Percentiles rank a stretch among this genome's conserved stretches.
Evolutionary conservation across 306 rosid species (phyloP).

Genomic region (Vigna nakashimae): DNA sequence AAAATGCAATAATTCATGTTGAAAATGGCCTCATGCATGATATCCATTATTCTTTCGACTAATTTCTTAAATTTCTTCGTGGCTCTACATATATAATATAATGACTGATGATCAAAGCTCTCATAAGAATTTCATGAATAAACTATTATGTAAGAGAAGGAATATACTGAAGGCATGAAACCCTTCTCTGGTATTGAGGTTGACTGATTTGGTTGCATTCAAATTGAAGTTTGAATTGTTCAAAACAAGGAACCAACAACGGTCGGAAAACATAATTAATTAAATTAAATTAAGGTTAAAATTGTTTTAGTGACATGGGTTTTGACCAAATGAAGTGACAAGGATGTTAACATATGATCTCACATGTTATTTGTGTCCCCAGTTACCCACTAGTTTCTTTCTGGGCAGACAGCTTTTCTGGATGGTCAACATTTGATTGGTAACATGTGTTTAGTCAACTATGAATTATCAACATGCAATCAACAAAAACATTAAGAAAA

Average conservation of each 20-base stretch:
- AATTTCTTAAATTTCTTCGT: conserved; percentile 21
- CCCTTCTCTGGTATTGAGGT: conserved; percentile 14
- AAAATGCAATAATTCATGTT: not conserved
- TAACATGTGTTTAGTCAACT: conserved; percentile 36
- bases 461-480: conserved; percentile 24
- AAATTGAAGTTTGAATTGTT: conserved; percentile 48
- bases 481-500: not conserved
- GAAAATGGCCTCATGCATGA: conserved; percentile 5
- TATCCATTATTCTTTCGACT: not conserved
- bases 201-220: conserved; percentile 48
- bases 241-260: conserved; percentile 30
- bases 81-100: not conserved
- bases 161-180: conserved; percentile 28
- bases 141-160: conserved; percentile 27
- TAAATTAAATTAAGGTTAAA: not conserved
- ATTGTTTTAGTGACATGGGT: conserved; percentile 24
- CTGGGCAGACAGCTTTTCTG: conserved; percentile 40
- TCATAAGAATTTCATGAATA: conserved; percentile 2
- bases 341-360: conserved; percentile 37
- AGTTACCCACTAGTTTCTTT: conserved; percentile 36
- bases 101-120: not conserved
- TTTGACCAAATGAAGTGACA: conserved; percentile 37
- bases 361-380: conserved; percentile 33
- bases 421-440: conserved; percentile 37
- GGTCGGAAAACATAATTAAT: not conserved